A percentile compares a stretch with the other conserved stretches of the same genome.
Conservation (phyloP, 2,329 filamentous ascomycete species). For the Pyrenochaeta sp. region DNA sequence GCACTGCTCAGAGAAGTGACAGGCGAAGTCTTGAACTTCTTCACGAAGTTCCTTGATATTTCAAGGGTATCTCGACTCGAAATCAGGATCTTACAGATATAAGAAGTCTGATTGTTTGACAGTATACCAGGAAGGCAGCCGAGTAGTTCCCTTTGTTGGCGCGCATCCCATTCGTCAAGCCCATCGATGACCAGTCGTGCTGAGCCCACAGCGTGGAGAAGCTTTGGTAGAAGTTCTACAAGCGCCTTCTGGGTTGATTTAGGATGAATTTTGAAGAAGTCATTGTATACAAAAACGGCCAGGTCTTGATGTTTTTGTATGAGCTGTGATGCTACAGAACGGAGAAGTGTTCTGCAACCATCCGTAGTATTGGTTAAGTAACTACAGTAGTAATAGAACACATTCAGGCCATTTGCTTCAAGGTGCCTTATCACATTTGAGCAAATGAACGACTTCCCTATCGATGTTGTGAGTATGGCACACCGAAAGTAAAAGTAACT, state of each 20-base stretch:
- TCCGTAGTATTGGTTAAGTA: conserved; percentile 2
- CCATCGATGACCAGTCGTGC: conserved; percentile 18
- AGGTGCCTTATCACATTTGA: conserved; percentile 12
- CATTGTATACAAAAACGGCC: conserved; percentile 6
- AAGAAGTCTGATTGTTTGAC: not conserved
- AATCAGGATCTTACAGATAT: conserved; percentile 17
- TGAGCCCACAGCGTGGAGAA: conserved; percentile 13
- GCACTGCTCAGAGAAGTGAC: conserved; percentile 7
- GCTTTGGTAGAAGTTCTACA: conserved; percentile 9
- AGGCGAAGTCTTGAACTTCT: conserved; percentile 2
- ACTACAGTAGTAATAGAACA: conserved; percentile 20
- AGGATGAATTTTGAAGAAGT: conserved; percentile 6
- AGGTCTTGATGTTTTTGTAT: conserved; percentile 16
- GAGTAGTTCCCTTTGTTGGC: conserved; percentile 7
- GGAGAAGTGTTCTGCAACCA: conserved; percentile 3
- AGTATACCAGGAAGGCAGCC: conserved; percentile 8
- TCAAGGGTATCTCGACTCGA: conserved; percentile 9
- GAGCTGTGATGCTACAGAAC: conserved; percentile 11
- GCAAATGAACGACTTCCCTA: conserved; percentile 20
- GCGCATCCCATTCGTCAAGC: conserved; percentile 14
- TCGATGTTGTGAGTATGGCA: not conserved
- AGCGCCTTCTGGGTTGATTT: conserved; percentile 9
- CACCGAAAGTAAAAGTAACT: not conserved
- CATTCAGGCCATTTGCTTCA: conserved; percentile 2
- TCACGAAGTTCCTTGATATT: conserved; percentile 5